Evolutionary conservation across 176 grass and related monocot species (phyloP).

Genomic region (Aechmea fasciata): DNA sequence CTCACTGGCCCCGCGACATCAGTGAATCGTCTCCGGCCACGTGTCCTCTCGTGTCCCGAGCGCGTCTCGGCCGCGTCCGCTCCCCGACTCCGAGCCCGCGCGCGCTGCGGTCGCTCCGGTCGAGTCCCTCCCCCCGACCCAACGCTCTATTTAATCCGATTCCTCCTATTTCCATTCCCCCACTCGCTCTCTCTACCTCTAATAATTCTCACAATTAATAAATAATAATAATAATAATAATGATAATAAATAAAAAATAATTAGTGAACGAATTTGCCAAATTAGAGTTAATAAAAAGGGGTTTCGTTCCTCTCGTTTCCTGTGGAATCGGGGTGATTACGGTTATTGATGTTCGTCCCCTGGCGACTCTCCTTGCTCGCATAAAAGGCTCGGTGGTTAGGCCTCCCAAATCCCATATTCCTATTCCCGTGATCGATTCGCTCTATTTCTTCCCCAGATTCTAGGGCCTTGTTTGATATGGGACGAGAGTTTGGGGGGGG

Average conservation of each 20-base stretch:
- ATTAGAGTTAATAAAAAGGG: too few relatives aligned
- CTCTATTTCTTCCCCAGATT: too few relatives aligned
- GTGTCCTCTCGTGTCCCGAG: conserved; percentile 6
- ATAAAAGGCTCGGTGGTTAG: background rate
- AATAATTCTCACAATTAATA: background rate
- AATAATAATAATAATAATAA: too few relatives aligned
- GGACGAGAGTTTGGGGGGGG: background rate
- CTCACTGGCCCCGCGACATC: too few relatives aligned
- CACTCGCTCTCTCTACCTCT: background rate
- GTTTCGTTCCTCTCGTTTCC: too few relatives aligned
- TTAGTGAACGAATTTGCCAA: too few relatives aligned
- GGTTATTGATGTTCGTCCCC: background rate
- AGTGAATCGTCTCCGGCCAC: too few relatives aligned
- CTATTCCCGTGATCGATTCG: too few relatives aligned
- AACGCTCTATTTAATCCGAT: background rate
- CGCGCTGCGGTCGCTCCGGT: background rate
- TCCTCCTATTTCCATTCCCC: background rate
- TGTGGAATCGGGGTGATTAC: background rate
- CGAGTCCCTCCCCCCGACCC: conserved; percentile 8
- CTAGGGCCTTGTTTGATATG: background rate
- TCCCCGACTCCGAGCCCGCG: background rate
- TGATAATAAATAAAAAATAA: too few relatives aligned
- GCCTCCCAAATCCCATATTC: too few relatives aligned
- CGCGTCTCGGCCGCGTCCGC: background rate
- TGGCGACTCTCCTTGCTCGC: background rate